A percentile compares a stretch with the other conserved stretches of the same genome.
phyloP scores from a whole-genome alignment of 164 flowering plant species.

The Magnolia kwangsiensis region DNA sequence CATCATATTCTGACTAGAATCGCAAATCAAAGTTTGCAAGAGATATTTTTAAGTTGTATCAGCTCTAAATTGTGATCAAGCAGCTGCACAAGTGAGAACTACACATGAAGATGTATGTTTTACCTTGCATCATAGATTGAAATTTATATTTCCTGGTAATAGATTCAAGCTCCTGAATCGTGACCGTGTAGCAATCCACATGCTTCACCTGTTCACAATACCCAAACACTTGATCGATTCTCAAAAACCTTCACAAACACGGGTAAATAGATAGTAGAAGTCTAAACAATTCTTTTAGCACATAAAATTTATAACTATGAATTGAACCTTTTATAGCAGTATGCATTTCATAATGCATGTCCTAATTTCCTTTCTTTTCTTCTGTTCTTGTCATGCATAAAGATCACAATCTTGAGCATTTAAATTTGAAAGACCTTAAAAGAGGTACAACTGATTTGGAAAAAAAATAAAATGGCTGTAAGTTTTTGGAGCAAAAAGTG shows the following conservation, averaged over 20 bases:
- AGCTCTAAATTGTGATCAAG: not conserved
- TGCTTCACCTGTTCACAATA: conserved; percentile 65
- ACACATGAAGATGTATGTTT: not conserved
- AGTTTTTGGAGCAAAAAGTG: no score
- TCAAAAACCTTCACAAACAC: not conserved
- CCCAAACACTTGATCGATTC: conserved; percentile 2
- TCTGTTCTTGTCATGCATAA: not conserved
- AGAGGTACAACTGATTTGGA: no score
- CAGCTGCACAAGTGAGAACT: not conserved
- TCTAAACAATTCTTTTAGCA: not conserved
- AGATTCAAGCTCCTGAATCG: conserved; percentile 74
- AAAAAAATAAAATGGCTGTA: no score
- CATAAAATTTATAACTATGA: not conserved
- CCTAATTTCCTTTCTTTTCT: not conserved
- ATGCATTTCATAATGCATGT: no score
- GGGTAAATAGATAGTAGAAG: not conserved
- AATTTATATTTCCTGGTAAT: conserved; percentile 64
- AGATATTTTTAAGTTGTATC: not conserved
- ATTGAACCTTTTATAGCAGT: no score
- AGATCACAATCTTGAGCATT: not conserved
- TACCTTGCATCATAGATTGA: conserved; percentile 94
- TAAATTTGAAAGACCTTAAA: not conserved
- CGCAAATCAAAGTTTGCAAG: not conserved
- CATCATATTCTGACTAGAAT: not conserved
- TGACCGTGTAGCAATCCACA: conserved; percentile 73